Base-by-base conservation (phyloP, 2,329 filamentous ascomycete genomes). In the Drechslerella stenobrocha region DNA sequence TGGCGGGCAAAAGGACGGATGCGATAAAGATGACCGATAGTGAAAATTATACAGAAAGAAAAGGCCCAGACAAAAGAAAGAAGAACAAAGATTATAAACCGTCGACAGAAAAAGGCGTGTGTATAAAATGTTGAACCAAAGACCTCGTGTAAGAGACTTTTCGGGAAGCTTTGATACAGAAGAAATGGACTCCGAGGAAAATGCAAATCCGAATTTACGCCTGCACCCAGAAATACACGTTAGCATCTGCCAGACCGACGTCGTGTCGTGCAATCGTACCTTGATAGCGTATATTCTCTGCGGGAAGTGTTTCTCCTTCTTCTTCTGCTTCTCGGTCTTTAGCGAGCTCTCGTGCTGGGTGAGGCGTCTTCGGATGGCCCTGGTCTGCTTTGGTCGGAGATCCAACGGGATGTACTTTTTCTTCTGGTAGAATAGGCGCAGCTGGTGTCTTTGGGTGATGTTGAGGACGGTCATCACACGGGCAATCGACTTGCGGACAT, bases 361-460 rank as follows among this genome's bases (percentile, higher is more conserved):
- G 81, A 98, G 84, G 78, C 89, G 85, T 83, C 95, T 89, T 78
- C 93, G 90, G 82, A 97, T 95, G 78, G 91, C 93, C 77, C 93
- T 91, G 78, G 93, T 98, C 84, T 93, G 87, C 89, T 97, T 97
- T 79, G 90, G 81, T 81, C 93, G 89, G 83, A 98, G 91, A 81
- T 98, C 95, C 79, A 98, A 90, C 73, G 93, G 93, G 73, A 90
- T 82, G 86, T 96, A 96, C 85, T 96, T 97, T 89, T 97, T 97
- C 87, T 88, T 88, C 86, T 96, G 95, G 87, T 98, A 98, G 88
- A 97, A 97, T 75, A 97, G 84, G 76, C 91, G 90, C 77, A 98
- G 90, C 83, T 97, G 91, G 74, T 90, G 84, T 80, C 95, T 88
- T 84, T 98, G 93, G 86, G 95, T 97, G 81, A 90, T 88, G 86